Base-by-base conservation (phyloP, 306 rosid genomes). In the Ormosia emarginata region DNA sequence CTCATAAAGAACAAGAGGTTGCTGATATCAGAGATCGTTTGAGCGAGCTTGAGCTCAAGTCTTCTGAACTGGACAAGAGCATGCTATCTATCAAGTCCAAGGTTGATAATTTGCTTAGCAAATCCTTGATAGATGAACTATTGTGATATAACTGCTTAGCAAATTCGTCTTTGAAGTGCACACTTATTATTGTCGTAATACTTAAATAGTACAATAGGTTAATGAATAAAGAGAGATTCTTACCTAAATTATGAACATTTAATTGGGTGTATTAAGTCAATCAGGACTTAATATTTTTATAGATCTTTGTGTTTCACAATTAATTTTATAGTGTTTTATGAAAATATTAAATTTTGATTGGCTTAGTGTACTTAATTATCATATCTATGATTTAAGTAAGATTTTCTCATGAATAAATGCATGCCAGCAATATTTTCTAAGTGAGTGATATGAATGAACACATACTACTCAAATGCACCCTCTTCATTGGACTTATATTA, bases 1-100 rank as follows among this genome's bases (percentile, higher is more conserved):
- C 79, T 63, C 47, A 68, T 61, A 94, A 92, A 89, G 96, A 92
- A 80, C 69, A 91, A 67, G 96, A 88, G 85, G 15, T 89, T 67
- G 83, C 85, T 55, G 84, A 79, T 70, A 81, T 89, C 18, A 82
- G 64, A 83, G 91, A 85, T 62, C 92, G 83, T 43, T 71, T 94
- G 88, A 85, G 81, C 11, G 88, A 90, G 82, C 85, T 94, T 40
- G 90, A 94, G 88, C 85, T 81, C 68, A 85, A 88, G 85, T 83
- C 90, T 70, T 68, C 86, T 30, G 81, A 81, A 65, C 74, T 92
- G 67, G 84, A 69, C 32, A 85, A 92, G 69, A 67, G 50, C 71
- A 57, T 83, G 41, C 44, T 71, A 36, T 82, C 89, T 7, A 68
- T 89, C 52, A 85, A 79, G 86, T 89, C 92, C 77, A 85, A 91